Conservation (phyloP, 2,329 filamentous ascomycete genomes). For the Ceratocystis cacaofunesta region DNA sequence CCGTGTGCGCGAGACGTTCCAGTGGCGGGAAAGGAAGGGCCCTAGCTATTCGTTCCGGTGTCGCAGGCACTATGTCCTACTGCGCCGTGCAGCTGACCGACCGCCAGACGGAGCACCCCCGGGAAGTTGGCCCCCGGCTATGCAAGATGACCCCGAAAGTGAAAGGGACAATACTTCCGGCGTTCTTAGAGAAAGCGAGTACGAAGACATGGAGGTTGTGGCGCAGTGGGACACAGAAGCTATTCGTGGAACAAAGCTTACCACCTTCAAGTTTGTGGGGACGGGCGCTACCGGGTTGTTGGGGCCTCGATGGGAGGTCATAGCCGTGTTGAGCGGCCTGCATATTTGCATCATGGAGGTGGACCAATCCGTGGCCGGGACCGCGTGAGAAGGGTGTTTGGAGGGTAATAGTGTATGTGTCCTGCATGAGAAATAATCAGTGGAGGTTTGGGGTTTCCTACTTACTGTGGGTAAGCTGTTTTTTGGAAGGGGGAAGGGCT, state of each 20-base stretch:
- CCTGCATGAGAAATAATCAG: too few relatives aligned
- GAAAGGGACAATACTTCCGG: neutral
- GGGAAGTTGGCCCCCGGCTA: neutral
- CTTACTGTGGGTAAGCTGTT: neutral
- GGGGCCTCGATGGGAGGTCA: constrained; percentile 30
- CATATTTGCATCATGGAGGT: constrained; percentile 7
- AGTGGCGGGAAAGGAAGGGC: constrained; percentile 30
- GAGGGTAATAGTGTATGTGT: too few relatives aligned
- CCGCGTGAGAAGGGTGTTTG: neutral
- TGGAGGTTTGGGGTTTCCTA: neutral
- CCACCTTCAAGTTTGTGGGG: constrained; percentile 29
- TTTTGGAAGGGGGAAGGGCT: neutral
- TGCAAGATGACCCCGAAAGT: neutral
- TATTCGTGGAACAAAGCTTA: constrained; percentile 25
- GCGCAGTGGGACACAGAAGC: constrained; percentile 25
- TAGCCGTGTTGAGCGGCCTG: constrained; percentile 24
- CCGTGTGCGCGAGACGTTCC: constrained; percentile 25
- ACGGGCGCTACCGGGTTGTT: constrained; percentile 27
- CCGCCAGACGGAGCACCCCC: constrained; percentile 10
- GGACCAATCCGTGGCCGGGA: neutral
- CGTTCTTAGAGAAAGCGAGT: constrained; percentile 18
- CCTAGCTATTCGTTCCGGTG: constrained; percentile 22
- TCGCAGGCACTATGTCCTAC: constrained; percentile 29
- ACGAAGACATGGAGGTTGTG: constrained; percentile 30
- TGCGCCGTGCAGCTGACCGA: constrained; percentile 23